Evolutionary conservation across 306 rosid species (phyloP), one percentile per base, ranked within the genome.

Genomic region (Corylus heterophylla): DNA sequence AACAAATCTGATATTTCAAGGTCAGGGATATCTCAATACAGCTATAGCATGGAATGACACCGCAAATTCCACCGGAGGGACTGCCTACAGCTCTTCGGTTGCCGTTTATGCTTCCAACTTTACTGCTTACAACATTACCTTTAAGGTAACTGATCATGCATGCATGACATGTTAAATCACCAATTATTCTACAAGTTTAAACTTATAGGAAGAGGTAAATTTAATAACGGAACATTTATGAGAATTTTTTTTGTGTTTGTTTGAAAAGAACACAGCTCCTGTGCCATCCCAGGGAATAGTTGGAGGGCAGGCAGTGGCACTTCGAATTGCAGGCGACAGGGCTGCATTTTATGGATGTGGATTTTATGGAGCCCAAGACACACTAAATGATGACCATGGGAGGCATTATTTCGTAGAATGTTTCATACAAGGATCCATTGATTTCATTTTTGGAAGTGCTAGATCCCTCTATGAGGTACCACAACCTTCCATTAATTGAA

Each of bases 301-400:
- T 12, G 97, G 97, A 74, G 96, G 85, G 22, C 98, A 94, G 66
- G 98, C 96, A 14, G 90, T 94, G 81, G 97, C 98, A 7, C 51
- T 92, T 69, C 81, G 92, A 74, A 81, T 94, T 5, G 63, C 77
- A 0, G 91, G 97, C 14, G 98, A 94, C 81, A 83, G 86, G 85
- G 85, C 74, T 3, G 94, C 97, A 66, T 94, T 92, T 75, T 88
- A 89, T 78, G 92, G 93, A 10, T 91, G 93, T 73, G 97, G 98
- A n/a, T 88, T 94, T 47, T 92, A 89, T 83, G 97, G 98, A 54
- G 93, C 90, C 1, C 97, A 92, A 56, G 98, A 94, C 88, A 94
- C 97, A 1, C 89, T 90, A 20, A 74, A 86, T 81, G 98, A 94
- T 79, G 94, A 92, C 10, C 37, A 0, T 50, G 98, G 97, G 42